These are phyloP conservation scores for Cenchrus americanus DNA, from an alignment of 176 grass and related monocot genomes.

Conservation along the genomic window DNA sequence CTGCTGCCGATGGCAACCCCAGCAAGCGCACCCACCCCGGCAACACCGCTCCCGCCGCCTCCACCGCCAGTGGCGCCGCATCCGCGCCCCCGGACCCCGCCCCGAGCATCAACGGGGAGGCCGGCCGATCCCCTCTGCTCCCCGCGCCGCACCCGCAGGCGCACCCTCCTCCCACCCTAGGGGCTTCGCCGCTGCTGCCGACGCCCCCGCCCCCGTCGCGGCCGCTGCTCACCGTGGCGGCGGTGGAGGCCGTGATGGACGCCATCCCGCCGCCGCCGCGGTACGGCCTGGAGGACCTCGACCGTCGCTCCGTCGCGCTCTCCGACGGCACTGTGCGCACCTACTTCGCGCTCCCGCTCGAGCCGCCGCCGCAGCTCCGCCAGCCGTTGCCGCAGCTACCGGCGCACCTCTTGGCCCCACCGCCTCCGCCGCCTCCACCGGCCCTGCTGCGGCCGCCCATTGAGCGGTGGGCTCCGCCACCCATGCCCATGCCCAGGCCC, in stretches of 20 bases:
- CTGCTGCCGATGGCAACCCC: slow-evolving; percentile 50
- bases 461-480: slow-evolving; percentile 29
- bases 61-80: neutral
- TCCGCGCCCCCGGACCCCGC: slow-evolving; percentile 18
- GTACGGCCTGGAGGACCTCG: slow-evolving; percentile 50
- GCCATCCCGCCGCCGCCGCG: slow-evolving; percentile 58
- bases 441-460: neutral
- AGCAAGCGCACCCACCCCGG: slow-evolving; percentile 35
- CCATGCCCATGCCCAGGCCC: neutral
- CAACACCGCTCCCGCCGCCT: neutral
- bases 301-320: slow-evolving; percentile 59
- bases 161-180: neutral
- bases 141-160: neutral
- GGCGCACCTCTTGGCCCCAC: slow-evolving; percentile 32
- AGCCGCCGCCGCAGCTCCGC: slow-evolving; percentile 57
- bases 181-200: neutral
- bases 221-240: slow-evolving; percentile 59
- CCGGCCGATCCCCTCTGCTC: slow-evolving; percentile 14
- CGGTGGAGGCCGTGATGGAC: slow-evolving; percentile 51
- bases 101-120: slow-evolving; percentile 28
- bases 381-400: slow-evolving; percentile 37
- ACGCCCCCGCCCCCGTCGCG: slow-evolving; percentile 21
- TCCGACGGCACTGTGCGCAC: slow-evolving; percentile 80
- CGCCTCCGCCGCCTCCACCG: slow-evolving; percentile 10
- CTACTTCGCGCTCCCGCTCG: slow-evolving; percentile 85